phyloP scores from a whole-genome alignment of 1,284 basidiomycete species.

The Calocybe gambosa region DNA sequence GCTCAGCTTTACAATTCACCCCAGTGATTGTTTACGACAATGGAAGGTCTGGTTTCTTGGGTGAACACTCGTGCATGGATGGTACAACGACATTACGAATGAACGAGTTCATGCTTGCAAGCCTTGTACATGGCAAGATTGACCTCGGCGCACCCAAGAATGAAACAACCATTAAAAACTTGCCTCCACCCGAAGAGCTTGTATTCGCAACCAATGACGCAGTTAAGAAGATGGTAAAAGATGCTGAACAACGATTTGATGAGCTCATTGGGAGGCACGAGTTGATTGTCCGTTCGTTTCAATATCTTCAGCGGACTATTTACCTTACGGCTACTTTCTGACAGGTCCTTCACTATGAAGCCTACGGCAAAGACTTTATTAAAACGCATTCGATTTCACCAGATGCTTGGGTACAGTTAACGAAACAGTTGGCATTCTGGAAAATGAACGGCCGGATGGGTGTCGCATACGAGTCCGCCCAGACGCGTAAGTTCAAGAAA shows the following conservation, averaged over 20 bases:
- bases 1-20: background rate
- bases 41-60: slow-evolving; percentile 89
- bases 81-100: slow-evolving; percentile 92
- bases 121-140: slow-evolving; percentile 74
- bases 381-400: slow-evolving; percentile 89
- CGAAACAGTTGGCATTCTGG: slow-evolving; percentile 94
- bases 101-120: slow-evolving; percentile 90
- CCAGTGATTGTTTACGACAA: slow-evolving; percentile 89
- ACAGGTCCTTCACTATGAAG: slow-evolving; percentile 82
- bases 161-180: slow-evolving; percentile 34
- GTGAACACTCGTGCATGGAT: slow-evolving; percentile 92
- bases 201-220: slow-evolving; percentile 64
- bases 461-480: slow-evolving; percentile 90
- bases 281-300: slow-evolving; percentile 46
- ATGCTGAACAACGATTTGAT: slow-evolving; percentile 66
- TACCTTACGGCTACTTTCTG: too few species aligned
- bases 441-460: slow-evolving; percentile 78
- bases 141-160: slow-evolving; percentile 54
- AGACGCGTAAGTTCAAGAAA: slow-evolving; percentile 89
- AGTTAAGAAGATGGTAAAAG: slow-evolving; percentile 48
- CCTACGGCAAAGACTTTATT: slow-evolving; percentile 87
- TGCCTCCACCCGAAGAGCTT: slow-evolving; percentile 64
- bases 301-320: too few species aligned
- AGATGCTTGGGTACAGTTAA: slow-evolving; percentile 92
- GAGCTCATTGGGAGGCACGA: slow-evolving; percentile 77